Evolutionary conservation across 345 rosid genomes (phyloP).

Genomic region (Bretschneidera sinensis): DNA sequence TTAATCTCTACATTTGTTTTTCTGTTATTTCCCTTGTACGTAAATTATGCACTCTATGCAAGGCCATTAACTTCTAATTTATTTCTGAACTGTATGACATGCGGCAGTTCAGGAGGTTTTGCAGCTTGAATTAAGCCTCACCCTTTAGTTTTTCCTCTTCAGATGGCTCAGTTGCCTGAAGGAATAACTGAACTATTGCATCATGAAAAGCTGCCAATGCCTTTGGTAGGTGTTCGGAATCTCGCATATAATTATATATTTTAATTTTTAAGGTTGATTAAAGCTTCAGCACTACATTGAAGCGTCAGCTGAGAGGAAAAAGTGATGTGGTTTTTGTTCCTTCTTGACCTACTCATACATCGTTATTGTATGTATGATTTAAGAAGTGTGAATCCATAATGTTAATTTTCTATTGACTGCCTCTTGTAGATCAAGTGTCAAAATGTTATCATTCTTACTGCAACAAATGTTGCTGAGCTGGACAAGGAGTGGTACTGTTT

Average conservation of each 20-base stretch:
- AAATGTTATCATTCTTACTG: conserved; percentile 70
- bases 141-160: conserved; percentile 23
- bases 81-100: neutral
- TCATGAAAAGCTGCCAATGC: conserved; percentile 77
- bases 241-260: neutral
- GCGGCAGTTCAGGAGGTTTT: neutral
- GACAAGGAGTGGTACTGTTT: conserved; percentile 82
- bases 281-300: neutral
- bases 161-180: conserved; percentile 99
- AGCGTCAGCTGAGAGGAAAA: neutral
- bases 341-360: neutral
- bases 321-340: too few species aligned
- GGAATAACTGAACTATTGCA: conserved; percentile 89
- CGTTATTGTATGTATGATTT: neutral
- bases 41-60: neutral
- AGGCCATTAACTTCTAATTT: conserved; percentile 1
- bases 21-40: neutral
- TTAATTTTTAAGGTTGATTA: neutral
- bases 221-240: conserved; percentile 58
- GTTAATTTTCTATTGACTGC: neutral
- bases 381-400: neutral
- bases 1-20: neutral
- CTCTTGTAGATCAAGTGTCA: conserved; percentile 71
- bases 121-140: conserved; percentile 18
- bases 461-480: conserved; percentile 71